Percentiles rank a stretch among this genome's conserved stretches.
phyloP scores from a whole-genome alignment of 164 flowering plant species.

The Vitis rotundifolia region DNA sequence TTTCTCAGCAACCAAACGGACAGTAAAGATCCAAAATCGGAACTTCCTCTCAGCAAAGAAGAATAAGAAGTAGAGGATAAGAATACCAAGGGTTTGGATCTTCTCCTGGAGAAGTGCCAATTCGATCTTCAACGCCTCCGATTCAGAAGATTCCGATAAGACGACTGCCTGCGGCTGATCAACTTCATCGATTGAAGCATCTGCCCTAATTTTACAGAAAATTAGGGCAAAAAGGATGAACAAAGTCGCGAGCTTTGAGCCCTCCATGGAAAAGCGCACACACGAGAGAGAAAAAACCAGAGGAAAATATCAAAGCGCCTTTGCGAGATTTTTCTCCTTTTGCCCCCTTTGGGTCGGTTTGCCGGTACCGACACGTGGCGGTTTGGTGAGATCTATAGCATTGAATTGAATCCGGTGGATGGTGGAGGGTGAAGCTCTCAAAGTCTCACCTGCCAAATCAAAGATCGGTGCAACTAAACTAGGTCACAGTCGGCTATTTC shows the following conservation, averaged over 20 bases:
- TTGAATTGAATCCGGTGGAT: too few relatives aligned
- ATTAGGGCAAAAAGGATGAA: conserved; percentile 24
- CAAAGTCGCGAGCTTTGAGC: conserved; percentile 18
- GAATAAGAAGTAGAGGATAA: background rate
- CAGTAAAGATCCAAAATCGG: background rate
- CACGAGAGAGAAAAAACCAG: background rate
- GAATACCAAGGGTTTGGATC: conserved; percentile 47
- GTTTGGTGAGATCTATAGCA: too few relatives aligned
- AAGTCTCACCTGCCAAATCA: too few relatives aligned
- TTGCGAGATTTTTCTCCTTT: too few relatives aligned
- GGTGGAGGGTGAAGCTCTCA: too few relatives aligned
- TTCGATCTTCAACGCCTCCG: conserved; percentile 30
- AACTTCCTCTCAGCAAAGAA: background rate
- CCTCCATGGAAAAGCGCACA: conserved; percentile 14
- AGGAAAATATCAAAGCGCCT: background rate
- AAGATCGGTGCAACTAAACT: too few relatives aligned
- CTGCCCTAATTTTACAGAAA: conserved; percentile 17
- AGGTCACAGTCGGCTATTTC: too few relatives aligned
- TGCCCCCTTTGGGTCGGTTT: too few relatives aligned
- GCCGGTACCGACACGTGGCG: too few relatives aligned
- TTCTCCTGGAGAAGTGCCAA: conserved; percentile 43
- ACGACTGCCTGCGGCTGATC: conserved; percentile 8
- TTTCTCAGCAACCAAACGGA: too few relatives aligned
- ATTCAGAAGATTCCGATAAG: conserved; percentile 29
- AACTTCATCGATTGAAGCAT: conserved; percentile 14